Evolutionary conservation across 1,139 yeast genomes (phyloP).

Genomic region (Suhomyces maxii): DNA sequence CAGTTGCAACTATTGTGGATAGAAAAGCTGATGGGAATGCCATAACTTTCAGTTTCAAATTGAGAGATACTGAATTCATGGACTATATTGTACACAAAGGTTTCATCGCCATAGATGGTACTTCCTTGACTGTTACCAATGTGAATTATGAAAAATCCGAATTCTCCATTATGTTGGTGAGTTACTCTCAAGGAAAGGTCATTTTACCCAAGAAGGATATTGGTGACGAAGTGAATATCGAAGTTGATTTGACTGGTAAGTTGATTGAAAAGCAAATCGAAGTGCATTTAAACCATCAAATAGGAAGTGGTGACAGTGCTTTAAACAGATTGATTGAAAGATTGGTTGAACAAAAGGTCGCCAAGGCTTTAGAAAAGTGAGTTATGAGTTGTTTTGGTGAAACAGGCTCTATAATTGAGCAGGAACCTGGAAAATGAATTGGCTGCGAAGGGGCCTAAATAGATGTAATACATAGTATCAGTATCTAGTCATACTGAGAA

Average conservation of each 20-base stretch:
- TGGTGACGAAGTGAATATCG: constrained; percentile 78
- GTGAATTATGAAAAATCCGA: constrained; percentile 59
- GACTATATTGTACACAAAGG: constrained; percentile 91
- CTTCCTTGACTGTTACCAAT: constrained; percentile 84
- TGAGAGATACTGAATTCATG: constrained; percentile 63
- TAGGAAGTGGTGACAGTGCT: constrained; percentile 42
- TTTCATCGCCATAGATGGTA: constrained; percentile 87
- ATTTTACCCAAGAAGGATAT: constrained; percentile 62
- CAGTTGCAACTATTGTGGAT: constrained; percentile 66
- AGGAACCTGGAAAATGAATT: no score
- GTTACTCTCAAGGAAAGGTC: constrained; percentile 85
- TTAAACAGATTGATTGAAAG: constrained; percentile 45
- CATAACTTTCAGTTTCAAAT: constrained; percentile 68
- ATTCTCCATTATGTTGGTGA: constrained; percentile 87
- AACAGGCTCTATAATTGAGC: no score
- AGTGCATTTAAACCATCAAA: constrained; percentile 53
- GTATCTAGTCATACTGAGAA: no score
- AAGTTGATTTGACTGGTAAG: constrained; percentile 93
- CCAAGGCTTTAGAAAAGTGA: constrained; percentile 9
- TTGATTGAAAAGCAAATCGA: constrained; percentile 83
- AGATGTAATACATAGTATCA: no score
- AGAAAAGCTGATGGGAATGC: constrained; percentile 73
- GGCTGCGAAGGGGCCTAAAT: no score
- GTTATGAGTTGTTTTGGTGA: background rate
- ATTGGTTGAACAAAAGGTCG: constrained; percentile 53